Conservation (phyloP, 352 stramenopile species). For the Globisporangium heterothallicum region DNA sequence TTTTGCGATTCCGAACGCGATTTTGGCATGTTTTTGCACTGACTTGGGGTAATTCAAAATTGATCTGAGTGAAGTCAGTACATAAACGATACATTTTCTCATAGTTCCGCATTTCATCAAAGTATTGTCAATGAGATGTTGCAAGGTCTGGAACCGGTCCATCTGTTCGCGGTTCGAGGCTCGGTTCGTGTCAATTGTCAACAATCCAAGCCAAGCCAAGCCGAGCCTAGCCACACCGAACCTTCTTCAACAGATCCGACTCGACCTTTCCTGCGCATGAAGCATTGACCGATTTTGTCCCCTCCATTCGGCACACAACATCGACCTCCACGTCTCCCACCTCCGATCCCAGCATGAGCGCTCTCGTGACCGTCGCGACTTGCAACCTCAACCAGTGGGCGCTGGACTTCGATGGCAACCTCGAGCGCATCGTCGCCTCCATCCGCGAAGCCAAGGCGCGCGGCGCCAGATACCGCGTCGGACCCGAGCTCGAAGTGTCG, state of each 20-base stretch:
- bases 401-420: constrained; percentile 98
- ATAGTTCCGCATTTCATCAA: too few species aligned
- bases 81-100: too few species aligned
- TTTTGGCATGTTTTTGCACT: too few species aligned
- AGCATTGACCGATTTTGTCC: neutral
- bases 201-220: neutral
- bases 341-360: constrained; percentile 46
- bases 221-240: neutral
- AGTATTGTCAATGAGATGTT: too few species aligned
- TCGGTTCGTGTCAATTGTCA: neutral
- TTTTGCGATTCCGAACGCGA: too few species aligned
- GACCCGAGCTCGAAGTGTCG: constrained; percentile 96
- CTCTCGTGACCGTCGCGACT: constrained; percentile 93
- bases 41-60: too few species aligned
- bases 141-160: neutral
- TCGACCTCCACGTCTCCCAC: neutral
- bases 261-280: too few species aligned
- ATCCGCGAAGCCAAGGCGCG: constrained; percentile 83
- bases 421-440: constrained; percentile 87
- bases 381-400: constrained; percentile 99
- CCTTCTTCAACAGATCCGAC: neutral
- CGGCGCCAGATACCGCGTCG: constrained; percentile 91
- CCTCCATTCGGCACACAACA: neutral
- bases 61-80: too few species aligned
- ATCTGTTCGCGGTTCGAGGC: neutral